Base-by-base conservation (phyloP, 2,329 filamentous ascomycete genomes). In the Paracoccidioides lutzii region DNA sequence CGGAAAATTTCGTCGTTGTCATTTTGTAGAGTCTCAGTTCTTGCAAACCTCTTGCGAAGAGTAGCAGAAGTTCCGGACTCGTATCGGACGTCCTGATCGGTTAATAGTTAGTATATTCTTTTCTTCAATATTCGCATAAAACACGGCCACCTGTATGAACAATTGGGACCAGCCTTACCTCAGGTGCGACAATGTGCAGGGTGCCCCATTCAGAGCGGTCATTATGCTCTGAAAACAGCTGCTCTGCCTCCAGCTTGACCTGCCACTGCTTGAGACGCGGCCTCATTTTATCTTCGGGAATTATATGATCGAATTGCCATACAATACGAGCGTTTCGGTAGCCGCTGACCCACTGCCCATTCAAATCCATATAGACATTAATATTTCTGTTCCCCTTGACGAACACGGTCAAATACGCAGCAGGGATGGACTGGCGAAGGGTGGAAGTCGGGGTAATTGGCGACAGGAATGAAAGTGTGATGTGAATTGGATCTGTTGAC, bases 161-260 rank as follows among this genome's bases (percentile, higher is more conserved):
- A 8, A 9, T 41, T 28, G 22, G 22, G 22, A 22, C 22, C 22
- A 22, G 22, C 22, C 68, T 60, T 63, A 77, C 74, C 45, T 76
- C 73, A 28, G 88, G 87, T 1, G 78, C 88, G 28, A 85, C 85
- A 66, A 94, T 88, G 69, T 88, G 81, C 56, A 94, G 69, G 33
- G 82, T 85, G 3, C 89, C 89, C 89, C 89, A 94, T 78, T 94
- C 88, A 0, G 85, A 80, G 45, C 84, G 84, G 63, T 94, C 89
- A 45, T 72, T 72, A 55, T 78, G 78, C 68, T 94, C 89, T 0
- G 85, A 87, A 54, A 93, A 80, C n/a, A 87, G 74, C 66, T 85
- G 76, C 68, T 91, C 81, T 3, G 63, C 67, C 52, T 72, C 65
- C 57, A 73, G 65, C 33, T 65, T 69, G 28, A 76, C 62, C 43